Base-by-base conservation (phyloP, 495 filamentous ascomycete genomes). In the Barbatosphaeria neglecta region DNA sequence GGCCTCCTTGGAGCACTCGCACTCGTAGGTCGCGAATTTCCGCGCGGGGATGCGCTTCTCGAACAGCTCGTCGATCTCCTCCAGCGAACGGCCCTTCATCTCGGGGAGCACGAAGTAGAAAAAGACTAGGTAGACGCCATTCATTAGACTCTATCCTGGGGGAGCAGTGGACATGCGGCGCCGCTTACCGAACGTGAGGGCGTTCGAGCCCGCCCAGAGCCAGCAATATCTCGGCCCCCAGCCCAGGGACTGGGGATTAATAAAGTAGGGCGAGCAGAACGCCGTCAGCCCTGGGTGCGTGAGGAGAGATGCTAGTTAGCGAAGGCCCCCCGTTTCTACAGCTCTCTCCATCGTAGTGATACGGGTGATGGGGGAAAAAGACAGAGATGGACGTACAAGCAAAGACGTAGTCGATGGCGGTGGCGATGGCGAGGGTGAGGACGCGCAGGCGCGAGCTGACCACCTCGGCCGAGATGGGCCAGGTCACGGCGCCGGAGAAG, bases 21-120 rank as follows among this genome's bases (percentile, higher is more conserved):
- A 60, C 39, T 56, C 45, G 23, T 53, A 60, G 6, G 25, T 51
- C 17, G 47, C 43, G 42, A 68, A 66, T 18, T 64, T 58, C 6
- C 58, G 47, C 10, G 59, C 54, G 5, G 61, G 51, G 4, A 67
- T 57, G 22, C 51, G 52, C 9, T 57, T 58, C n/a, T 49, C 48
- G 38, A 69, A 63, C 19, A 63, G 47, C 42, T 63, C 60, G 43
- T 77, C 75, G 61, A 78, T 80, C 44, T 78, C 72, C 45, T 75
- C 72, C 11, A 80, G 64, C 0, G 69, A 74, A 16, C 70, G 65
- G 5, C 76, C 76, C 46, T 70, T 76, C 0, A 75, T 52, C 49
- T 69, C 66, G 0, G 66, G 64, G 6, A 62, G 28, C 13, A 54
- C 59, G 28, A 75, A 56, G 47, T 62, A 75, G 16, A 68, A 67